Evolutionary conservation across 2,329 filamentous ascomycete genomes (phyloP).

Genomic region (Colletotrichum sansevieriae): DNA sequence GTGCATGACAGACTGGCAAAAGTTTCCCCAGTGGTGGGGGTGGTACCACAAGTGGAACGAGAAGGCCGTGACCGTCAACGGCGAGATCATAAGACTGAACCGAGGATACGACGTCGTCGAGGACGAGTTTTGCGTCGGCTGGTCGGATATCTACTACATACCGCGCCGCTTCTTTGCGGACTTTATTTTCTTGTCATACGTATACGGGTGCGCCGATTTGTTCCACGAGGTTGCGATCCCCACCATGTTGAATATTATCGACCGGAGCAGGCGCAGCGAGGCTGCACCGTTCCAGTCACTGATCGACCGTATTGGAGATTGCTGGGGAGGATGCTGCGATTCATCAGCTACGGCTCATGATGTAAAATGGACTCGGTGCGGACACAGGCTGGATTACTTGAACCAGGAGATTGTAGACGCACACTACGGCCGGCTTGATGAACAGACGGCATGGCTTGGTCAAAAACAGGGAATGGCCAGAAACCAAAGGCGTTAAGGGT

Average conservation of each 20-base stretch:
- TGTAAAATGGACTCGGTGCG: constrained; percentile 39
- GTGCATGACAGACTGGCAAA: constrained; percentile 44
- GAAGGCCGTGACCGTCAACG: constrained; percentile 39
- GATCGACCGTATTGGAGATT: constrained; percentile 42
- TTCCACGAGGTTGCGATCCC: constrained; percentile 52
- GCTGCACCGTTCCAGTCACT: constrained; percentile 25
- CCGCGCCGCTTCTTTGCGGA: constrained; percentile 50
- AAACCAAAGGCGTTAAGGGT: not conserved
- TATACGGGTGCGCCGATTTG: constrained; percentile 44
- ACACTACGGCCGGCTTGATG: constrained; percentile 37
- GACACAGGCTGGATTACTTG: constrained; percentile 41
- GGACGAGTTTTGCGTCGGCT: constrained; percentile 49
- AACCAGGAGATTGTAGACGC: constrained; percentile 40
- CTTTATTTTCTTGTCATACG: constrained; percentile 46
- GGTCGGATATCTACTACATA: constrained; percentile 52
- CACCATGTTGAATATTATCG: constrained; percentile 50
- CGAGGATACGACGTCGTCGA: constrained; percentile 31
- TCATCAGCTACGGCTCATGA: constrained; percentile 39
- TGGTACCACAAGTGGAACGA: constrained; percentile 41
- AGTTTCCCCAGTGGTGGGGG: constrained; percentile 44
- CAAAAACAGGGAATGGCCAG: not conserved
- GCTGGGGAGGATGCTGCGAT: constrained; percentile 43
- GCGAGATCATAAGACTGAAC: constrained; percentile 26
- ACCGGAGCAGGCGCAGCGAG: constrained; percentile 43
- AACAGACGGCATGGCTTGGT: constrained; percentile 37